Evolutionary conservation across 2,329 filamentous ascomycete species (phyloP), one percentile per base, ranked within the genome.

Genomic region (Penicillium freii): DNA sequence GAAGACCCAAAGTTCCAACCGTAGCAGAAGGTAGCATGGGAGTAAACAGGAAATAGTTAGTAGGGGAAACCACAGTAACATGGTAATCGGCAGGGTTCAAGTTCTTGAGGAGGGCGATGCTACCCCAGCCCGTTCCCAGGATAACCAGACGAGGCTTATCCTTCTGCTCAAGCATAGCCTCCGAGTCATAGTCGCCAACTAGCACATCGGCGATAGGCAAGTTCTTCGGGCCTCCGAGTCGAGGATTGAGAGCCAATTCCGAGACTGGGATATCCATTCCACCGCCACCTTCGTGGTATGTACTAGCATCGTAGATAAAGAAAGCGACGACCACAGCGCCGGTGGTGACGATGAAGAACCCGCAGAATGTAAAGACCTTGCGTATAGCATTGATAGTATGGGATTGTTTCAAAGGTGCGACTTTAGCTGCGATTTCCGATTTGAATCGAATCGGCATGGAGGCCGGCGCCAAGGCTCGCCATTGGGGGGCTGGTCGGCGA

Each of bases 11-110:
- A 0, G 94, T 99, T 13, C 95, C 95, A 6, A 99, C 94, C 0
- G 95, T 99, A 8, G 94, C 95, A 34, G 92, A 96, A 1, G 94
- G 94, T 43, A 99, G 81, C 92, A 99, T 97, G 0, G 94, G 94
- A 2, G 94, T 99, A 75, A 99, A 99, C 33, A 99, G 79, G 77
- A 99, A 99, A 78, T 97, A 96, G 69, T 97, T 97, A 36, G 89
- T 89, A 0, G 94, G 93, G 13, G 92, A 96, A 43, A 99, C 88
- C 39, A 99, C 89, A 5, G 93, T 97, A 65, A 99, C 88, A 74
- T 99, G 92, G 72, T 97, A 99, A 67, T 97, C 91, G 13, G 92
- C 91, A 0, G 92, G 88, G 61, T 93, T 89, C 61, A 99, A 77
- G 61, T 91, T 88, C 78, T 99, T 99, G 65, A 99, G 78, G 58